These are phyloP conservation scores for Starmerella stigmatis DNA, from an alignment of 805 yeast genomes.

Conservation along the genomic window DNA sequence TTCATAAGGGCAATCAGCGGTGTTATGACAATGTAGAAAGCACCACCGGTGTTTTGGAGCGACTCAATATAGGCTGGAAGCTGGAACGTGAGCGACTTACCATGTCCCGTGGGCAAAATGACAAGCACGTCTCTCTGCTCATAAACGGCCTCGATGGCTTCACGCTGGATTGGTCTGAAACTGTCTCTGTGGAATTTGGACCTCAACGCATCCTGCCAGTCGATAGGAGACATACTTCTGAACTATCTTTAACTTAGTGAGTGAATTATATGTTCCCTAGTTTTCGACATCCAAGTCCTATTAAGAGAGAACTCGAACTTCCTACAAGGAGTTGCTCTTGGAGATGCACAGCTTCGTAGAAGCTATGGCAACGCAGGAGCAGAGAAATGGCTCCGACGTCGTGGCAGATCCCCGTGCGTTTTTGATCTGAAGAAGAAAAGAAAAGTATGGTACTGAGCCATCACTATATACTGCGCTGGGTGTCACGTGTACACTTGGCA, in stretches of 20 bases:
- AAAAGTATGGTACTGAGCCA: not conserved
- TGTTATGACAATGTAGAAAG: slow-evolving; percentile 74
- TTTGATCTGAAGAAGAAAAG: slow-evolving; percentile 29
- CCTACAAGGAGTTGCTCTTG: slow-evolving; percentile 32
- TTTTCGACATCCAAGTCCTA: slow-evolving; percentile 29
- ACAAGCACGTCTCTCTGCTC: slow-evolving; percentile 78
- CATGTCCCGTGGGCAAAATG: slow-evolving; percentile 97
- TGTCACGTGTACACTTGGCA: slow-evolving; percentile 2
- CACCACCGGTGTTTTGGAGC: slow-evolving; percentile 32
- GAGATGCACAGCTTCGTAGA: slow-evolving; percentile 24
- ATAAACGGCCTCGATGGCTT: slow-evolving; percentile 23
- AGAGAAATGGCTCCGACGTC: slow-evolving; percentile 27
- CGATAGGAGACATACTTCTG: not conserved
- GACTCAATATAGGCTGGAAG: slow-evolving; percentile 69
- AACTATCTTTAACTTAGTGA: not conserved
- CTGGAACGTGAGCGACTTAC: slow-evolving; percentile 91
- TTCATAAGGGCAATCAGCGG: slow-evolving; percentile 94
- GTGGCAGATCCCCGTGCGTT: slow-evolving; percentile 33
- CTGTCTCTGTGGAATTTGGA: slow-evolving; percentile 13
- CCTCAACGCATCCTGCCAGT: slow-evolving; percentile 14
- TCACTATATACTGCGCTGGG: not conserved
- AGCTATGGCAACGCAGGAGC: slow-evolving; percentile 32
- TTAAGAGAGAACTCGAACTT: slow-evolving; percentile 28
- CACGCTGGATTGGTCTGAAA: slow-evolving; percentile 26
- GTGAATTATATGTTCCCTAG: slow-evolving; percentile 27